Percentiles rank a stretch among this genome's conserved stretches.
These are phyloP conservation scores for Xylaria multiplex DNA, from an alignment of 2,329 filamentous ascomycete genomes.

Conservation along the genomic window DNA sequence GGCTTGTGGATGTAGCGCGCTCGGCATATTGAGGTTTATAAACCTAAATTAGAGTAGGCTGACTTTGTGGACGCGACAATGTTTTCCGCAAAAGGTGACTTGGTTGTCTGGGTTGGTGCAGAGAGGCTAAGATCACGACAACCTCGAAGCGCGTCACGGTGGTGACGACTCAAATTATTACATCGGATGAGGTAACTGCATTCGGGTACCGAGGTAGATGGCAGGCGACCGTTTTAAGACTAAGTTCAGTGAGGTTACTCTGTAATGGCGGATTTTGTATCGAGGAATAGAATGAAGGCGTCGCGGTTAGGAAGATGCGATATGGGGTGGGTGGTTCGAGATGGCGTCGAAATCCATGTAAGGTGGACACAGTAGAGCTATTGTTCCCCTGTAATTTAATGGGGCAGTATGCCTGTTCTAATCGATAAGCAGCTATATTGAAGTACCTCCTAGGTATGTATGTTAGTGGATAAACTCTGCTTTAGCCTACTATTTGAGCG, in stretches of 20 bases:
- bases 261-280: neutral
- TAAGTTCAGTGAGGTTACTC: neutral
- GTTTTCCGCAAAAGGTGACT: neutral
- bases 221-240: neutral
- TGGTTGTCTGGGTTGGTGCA: neutral
- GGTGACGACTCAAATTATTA: neutral
- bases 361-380: no score
- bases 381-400: neutral
- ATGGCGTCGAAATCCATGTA: no score
- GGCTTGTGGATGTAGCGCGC: constrained; percentile 78
- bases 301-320: neutral
- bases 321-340: no score
- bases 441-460: neutral
- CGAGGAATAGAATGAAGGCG: neutral
- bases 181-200: constrained; percentile 2
- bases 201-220: neutral
- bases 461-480: no score
- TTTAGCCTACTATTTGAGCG: neutral
- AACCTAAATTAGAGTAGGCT: neutral
- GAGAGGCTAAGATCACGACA: constrained; percentile 11
- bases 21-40: constrained; percentile 69
- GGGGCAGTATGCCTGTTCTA: neutral
- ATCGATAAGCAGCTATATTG: constrained; percentile 5
- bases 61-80: neutral
- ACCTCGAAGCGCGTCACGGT: constrained; percentile 27